Evolutionary conservation across 2,329 filamentous ascomycete genomes (phyloP).

Genomic region (Diaporthe caulivora): DNA sequence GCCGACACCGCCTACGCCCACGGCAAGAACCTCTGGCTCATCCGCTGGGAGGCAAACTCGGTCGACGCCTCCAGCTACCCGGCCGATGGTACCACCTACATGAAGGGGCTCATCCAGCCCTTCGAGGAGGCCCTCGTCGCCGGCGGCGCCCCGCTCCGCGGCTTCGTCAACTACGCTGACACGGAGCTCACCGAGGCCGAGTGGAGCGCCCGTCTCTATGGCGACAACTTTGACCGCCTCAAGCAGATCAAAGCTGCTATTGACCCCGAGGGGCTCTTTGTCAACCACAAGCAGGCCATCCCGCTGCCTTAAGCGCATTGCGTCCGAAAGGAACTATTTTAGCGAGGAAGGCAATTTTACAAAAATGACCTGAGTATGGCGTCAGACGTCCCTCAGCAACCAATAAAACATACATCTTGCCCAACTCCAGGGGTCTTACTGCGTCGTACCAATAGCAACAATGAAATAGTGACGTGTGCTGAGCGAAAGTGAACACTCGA

Average conservation of each 20-base stretch:
- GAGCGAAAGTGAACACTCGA: background rate
- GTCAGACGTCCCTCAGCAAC: background rate
- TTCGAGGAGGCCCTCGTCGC: conserved; percentile 4
- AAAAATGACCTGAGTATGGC: too few relatives aligned
- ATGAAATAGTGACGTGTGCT: background rate
- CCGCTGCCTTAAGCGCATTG: background rate
- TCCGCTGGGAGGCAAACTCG: conserved; percentile 16
- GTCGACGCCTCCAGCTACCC: conserved; percentile 12
- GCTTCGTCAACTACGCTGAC: conserved; percentile 13
- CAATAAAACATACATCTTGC: background rate
- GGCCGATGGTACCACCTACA: background rate
- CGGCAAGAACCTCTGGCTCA: conserved; percentile 12
- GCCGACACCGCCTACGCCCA: conserved; percentile 14
- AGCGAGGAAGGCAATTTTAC: background rate
- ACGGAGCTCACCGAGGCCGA: conserved; percentile 14
- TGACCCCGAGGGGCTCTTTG: conserved; percentile 1
- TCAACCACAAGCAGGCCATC: conserved; percentile 8
- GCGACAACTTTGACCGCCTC: conserved; percentile 7
- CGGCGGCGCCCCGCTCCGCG: background rate
- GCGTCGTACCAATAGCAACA: background rate
- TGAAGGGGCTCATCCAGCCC: conserved; percentile 7
- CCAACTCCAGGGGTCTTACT: background rate
- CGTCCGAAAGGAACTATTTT: background rate
- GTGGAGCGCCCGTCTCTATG: conserved; percentile 12
- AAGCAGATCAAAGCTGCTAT: conserved; percentile 15